Evolutionary conservation across 208 protist genomes (phyloP).

Genomic region (Trypanosoma boissoni): DNA sequence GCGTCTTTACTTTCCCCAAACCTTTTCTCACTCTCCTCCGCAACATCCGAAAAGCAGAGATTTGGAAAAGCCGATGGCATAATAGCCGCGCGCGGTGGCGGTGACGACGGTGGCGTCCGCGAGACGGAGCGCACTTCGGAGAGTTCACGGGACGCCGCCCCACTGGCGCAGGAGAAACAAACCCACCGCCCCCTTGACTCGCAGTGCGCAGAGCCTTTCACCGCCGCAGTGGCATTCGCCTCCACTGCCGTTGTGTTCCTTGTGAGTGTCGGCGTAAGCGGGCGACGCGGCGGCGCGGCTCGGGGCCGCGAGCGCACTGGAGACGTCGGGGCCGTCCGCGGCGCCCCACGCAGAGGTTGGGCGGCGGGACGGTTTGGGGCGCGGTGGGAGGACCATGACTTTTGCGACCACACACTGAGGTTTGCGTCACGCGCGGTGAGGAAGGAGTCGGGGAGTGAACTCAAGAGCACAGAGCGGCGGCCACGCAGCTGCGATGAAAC

Average conservation of each 20-base stretch:
- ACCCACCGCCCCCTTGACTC: constrained; percentile 7
- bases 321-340: constrained; percentile 13
- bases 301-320: background rate
- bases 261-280: constrained; percentile 7
- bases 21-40: no score
- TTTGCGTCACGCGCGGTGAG: constrained; percentile 12
- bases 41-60: constrained; percentile 16
- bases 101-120: background rate
- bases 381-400: background rate
- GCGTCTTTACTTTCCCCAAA: no score
- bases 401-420: background rate
- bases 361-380: background rate
- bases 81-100: constrained; percentile 12
- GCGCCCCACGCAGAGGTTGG: background rate
- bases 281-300: constrained; percentile 2
- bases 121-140: constrained; percentile 4
- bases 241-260: background rate
- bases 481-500: constrained; percentile 14
- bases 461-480: constrained; percentile 6
- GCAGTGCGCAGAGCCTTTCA: background rate
- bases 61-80: constrained; percentile 16
- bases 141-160: constrained; percentile 10
- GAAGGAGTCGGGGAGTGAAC: background rate
- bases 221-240: background rate
- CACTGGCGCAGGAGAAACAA: constrained; percentile 20